Evolutionary conservation across 495 filamentous ascomycete species (phyloP), one percentile per base, ranked within the genome.

Genomic region (Lophium mytilinum): DNA sequence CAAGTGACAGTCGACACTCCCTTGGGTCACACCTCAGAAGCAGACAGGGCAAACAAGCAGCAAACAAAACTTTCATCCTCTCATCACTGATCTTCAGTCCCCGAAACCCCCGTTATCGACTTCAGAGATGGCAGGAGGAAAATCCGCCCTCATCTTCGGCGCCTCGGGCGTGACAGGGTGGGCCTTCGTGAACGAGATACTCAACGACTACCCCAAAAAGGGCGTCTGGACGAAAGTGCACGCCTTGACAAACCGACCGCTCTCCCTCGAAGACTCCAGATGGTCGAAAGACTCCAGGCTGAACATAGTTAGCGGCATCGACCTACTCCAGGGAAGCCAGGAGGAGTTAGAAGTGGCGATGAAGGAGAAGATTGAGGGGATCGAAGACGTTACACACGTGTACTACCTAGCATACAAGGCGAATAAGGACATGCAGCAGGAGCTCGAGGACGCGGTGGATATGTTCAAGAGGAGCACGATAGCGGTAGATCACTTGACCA

Each of bases 351-450:
- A 68, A 50, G 19, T 33, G 3, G 35, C 37, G 19, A 48, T 70
- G 37, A 63, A 61, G 39, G 24, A 60, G 15, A 62, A 69, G 24
- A 60, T 72, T 37, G 42, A 64, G 24, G 58, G 55, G 11, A 53
- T 71, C 19, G 62, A 68, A 39, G 61, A 65, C 24, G 66, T 73
- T 11, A 73, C 71, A 21, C 71, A 74, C 63, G 68, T 72, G 5
- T 71, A 70, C 57, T 72, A 69, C 52, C 40, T 71, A 17, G 68
- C 68, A 36, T 71, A 71, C 58, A 71, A 71, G 43, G 66, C 62
- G 0, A 50, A 36, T 39, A 61, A 50, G 34, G 69, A 73, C 42
- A 17, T 65, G n/a, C 50, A 66, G 15, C 48, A 66, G 49, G 70
- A 71, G 56, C 53, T 69, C 17, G 53, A 64, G 19, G 70, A 71